Evolutionary conservation across 352 stramenopile species (phyloP).

Genomic region (Phytopythium delawarense): DNA sequence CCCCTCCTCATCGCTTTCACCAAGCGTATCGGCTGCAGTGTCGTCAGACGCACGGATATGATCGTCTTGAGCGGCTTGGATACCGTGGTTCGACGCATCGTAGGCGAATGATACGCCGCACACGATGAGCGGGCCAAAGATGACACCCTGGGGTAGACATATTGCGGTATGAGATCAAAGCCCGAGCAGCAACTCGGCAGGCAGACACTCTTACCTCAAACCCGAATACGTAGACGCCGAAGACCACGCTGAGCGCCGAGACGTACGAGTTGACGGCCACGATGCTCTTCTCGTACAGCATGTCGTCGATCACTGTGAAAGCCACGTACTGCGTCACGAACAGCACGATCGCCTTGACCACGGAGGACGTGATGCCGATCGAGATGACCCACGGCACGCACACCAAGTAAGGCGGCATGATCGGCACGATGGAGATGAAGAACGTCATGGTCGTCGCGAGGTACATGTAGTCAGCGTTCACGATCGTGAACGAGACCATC

Average conservation of each 20-base stretch:
- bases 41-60: constrained; percentile 38
- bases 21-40: constrained; percentile 18
- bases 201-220: constrained; percentile 51
- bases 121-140: constrained; percentile 80
- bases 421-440: constrained; percentile 86
- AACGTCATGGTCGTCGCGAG: constrained; percentile 82
- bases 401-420: constrained; percentile 83
- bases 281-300: constrained; percentile 88
- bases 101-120: constrained; percentile 84
- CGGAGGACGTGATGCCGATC: constrained; percentile 72
- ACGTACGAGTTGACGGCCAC: constrained; percentile 84
- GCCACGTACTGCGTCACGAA: constrained; percentile 84
- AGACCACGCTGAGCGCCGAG: constrained; percentile 80
- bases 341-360: constrained; percentile 76
- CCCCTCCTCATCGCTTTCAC: constrained; percentile 54
- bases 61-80: constrained; percentile 80
- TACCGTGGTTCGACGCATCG: constrained; percentile 83
- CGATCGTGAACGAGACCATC: constrained; percentile 80
- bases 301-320: constrained; percentile 82
- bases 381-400: constrained; percentile 81
- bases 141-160: constrained; percentile 46
- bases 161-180: constrained; percentile 1
- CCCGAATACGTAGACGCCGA: constrained; percentile 85
- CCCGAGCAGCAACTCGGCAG: not conserved
- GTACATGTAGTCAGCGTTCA: constrained; percentile 86